Conservation (phyloP, 441 rosid genomes). For the Eruca vesicaria region DNA sequence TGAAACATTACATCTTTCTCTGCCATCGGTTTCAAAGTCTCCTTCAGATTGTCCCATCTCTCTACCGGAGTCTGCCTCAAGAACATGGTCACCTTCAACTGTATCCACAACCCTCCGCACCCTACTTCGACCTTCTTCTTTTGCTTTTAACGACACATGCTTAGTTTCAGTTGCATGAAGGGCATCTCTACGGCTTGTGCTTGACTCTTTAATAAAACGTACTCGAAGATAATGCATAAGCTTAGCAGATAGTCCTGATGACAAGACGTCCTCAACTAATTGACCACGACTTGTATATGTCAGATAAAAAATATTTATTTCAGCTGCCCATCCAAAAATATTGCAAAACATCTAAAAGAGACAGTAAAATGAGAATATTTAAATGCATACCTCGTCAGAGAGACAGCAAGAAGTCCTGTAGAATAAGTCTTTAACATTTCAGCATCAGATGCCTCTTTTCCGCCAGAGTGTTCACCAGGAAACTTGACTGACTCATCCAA, state of each 20-base stretch:
- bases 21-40: conserved; percentile 50
- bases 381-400: conserved; percentile 68
- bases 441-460: conserved; percentile 69
- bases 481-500: conserved; percentile 64
- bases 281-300: conserved; percentile 64
- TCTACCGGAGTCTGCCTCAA: conserved; percentile 37
- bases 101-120: conserved; percentile 65
- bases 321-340: conserved; percentile 22
- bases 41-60: conserved; percentile 53
- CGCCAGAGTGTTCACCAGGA: conserved; percentile 58
- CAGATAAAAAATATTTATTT: conserved; percentile 16
- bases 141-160: conserved; percentile 54
- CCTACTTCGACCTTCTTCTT: conserved; percentile 84
- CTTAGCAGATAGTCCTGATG: conserved; percentile 88
- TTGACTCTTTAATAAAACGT: conserved; percentile 77
- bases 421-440: conserved; percentile 90
- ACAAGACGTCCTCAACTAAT: conserved; percentile 89
- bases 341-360: not conserved
- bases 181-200: conserved; percentile 66
- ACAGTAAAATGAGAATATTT: conserved; percentile 5
- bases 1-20: conserved; percentile 47
- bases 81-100: conserved; percentile 52
- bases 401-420: conserved; percentile 92
- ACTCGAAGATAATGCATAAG: conserved; percentile 96
- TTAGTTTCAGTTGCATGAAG: conserved; percentile 55